Base-by-base conservation (phyloP, 2,329 filamentous ascomycete genomes). In the Monilinia laxa region DNA sequence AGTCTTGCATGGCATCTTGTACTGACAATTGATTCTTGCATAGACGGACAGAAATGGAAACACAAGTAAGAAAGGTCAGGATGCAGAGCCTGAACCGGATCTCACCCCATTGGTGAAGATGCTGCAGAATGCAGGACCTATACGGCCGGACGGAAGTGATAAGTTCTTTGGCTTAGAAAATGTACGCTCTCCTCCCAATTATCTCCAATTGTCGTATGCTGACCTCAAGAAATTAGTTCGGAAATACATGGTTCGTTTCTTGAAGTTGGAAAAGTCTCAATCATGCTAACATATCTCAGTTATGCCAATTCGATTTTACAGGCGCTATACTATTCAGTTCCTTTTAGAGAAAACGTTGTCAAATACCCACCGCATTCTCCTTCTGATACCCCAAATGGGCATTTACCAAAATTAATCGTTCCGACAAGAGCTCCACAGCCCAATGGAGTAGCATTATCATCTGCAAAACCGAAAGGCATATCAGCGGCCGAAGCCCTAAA, bases 151-250 rank as follows among this genome's bases (percentile, higher is more conserved):
- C 79, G 95, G 95, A 64, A 97, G 91, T 77, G 95, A 98, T 81
- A 96, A 97, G 81, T 99, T 97, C 81, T 98, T 96, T 80, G 95
- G 95, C 20, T 90, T 98, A 78, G 95, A 99, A 80, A 99, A 99
- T 81, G 94, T 98, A 84, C 80, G 91, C 83, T 42, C 23, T 40
- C 52, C 20, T 49, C 20, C 35, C 4, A 28, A n/a, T 58, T 23
- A 54, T 51, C 14, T 38, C 31, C 47, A 55, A 56, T 62, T 47
- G 31, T 57, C n/a, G 23, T 47, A 57, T 65, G 70, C 72, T 76
- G 68, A 76, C 69, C 68, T 68, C 74, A 47, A 56, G 31, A 49
- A 70, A 68, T 56, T 79, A 97, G 93, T 97, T 97, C 81, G 94
- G 94, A 76, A 98, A 97, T 77, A 98, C 94, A 77, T 98, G 94